A percentile compares a stretch with the other conserved stretches of the same genome.
Evolutionary conservation across 257 asterid species (phyloP).

Genomic region (Przewalskia tangutica): DNA sequence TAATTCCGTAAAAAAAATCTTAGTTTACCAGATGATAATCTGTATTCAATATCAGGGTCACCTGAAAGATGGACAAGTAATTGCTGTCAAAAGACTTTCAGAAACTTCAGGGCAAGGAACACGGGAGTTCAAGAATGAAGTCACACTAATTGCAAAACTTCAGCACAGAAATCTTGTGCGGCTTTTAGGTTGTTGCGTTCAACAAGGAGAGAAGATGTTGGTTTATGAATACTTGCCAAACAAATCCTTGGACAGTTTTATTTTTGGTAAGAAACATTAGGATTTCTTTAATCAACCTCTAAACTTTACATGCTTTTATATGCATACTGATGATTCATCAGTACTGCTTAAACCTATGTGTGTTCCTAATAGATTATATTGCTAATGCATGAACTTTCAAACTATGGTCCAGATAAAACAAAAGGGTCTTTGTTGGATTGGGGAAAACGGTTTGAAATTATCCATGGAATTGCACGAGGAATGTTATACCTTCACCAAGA

Average conservation of each 20-base stretch:
- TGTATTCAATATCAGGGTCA: slow-evolving; percentile 10
- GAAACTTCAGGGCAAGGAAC: slow-evolving; percentile 21
- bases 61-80: slow-evolving; percentile 14
- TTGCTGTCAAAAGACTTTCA: slow-evolving; percentile 24
- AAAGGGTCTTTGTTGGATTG: slow-evolving; percentile 15
- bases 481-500: slow-evolving; percentile 27
- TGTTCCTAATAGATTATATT: neutral
- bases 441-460: slow-evolving; percentile 18
- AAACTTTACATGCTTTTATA: neutral
- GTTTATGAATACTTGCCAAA: slow-evolving; percentile 26
- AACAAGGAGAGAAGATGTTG: slow-evolving; percentile 26
- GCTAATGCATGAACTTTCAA: neutral
- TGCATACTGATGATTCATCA: neutral
- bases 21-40: neutral
- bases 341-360: neutral
- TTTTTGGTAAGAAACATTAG: slow-evolving; percentile 19
- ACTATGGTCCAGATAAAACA: slow-evolving; percentile 9
- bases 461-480: slow-evolving; percentile 24
- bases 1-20: neutral
- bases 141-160: slow-evolving; percentile 22
- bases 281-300: neutral
- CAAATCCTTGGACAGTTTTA: slow-evolving; percentile 23
- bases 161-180: slow-evolving; percentile 31
- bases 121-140: slow-evolving; percentile 26
- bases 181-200: slow-evolving; percentile 24